These are phyloP conservation scores for Talaromyces borbonicus DNA, from an alignment of 495 filamentous ascomycete species.

Conservation along the genomic window DNA sequence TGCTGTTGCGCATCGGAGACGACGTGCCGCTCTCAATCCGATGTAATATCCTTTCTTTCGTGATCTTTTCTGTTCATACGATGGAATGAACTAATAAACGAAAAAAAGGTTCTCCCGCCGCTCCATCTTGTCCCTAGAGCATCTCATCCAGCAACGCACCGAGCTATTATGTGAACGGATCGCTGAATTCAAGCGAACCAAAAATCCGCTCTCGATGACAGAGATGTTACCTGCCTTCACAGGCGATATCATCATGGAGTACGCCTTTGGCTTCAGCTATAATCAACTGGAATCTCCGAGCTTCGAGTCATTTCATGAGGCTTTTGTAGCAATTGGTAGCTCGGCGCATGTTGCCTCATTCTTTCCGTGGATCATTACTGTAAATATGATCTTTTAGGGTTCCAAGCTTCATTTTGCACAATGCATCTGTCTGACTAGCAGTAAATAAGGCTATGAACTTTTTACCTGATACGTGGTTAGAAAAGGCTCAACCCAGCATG, in stretches of 20 bases:
- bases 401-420: background rate
- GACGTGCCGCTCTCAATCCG: conserved; percentile 22
- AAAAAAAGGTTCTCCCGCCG: conserved; percentile 5
- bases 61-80: background rate
- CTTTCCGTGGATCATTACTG: conserved; percentile 10
- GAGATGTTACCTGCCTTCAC: conserved; percentile 21
- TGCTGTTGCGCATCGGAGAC: conserved; percentile 20
- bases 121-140: conserved; percentile 7
- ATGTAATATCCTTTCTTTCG: conserved; percentile 7
- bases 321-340: conserved; percentile 3
- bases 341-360: conserved; percentile 8
- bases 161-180: conserved; percentile 12
- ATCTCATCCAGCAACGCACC: conserved; percentile 11
- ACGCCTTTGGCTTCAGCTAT: conserved; percentile 19
- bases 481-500: conserved; percentile 2
- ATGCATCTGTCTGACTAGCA: background rate
- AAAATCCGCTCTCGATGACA: conserved; percentile 17
- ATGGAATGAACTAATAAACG: background rate
- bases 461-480: conserved; percentile 2
- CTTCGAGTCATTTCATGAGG: conserved; percentile 3
- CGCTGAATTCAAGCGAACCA: conserved; percentile 8
- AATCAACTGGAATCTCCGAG: conserved; percentile 5
- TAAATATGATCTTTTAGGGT: conserved; percentile 1
- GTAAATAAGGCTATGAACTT: background rate
- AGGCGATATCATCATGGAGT: conserved; percentile 35